Evolutionary conservation across 306 rosid species (phyloP).

Genomic region (Benincasa hispida): DNA sequence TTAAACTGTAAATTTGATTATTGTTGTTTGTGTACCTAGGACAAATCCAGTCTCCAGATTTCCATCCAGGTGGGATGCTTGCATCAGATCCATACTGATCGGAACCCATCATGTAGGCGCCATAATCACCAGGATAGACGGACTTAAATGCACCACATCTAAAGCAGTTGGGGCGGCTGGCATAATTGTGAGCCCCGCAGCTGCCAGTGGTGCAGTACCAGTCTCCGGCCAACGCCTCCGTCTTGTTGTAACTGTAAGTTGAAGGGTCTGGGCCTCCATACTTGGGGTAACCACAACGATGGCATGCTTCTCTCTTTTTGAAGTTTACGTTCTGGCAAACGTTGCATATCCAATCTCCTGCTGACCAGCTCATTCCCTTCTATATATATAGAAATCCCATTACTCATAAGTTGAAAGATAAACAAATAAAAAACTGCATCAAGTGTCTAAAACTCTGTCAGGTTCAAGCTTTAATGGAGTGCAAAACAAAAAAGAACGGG

Average conservation of each 20-base stretch:
- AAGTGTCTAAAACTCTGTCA: background rate
- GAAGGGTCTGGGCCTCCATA: conserved; percentile 83
- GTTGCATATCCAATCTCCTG: conserved; percentile 95
- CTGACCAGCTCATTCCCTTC: conserved; percentile 73
- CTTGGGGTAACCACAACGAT: conserved; percentile 74
- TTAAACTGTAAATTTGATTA: background rate
- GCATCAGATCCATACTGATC: conserved; percentile 42
- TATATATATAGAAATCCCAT: background rate
- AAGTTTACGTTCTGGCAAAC: conserved; percentile 86
- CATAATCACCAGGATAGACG: conserved; percentile 35
- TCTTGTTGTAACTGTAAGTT: conserved; percentile 41
- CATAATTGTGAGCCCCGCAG: conserved; percentile 92
- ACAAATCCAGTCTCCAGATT: conserved; percentile 92
- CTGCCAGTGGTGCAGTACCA: conserved; percentile 59
- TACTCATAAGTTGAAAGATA: background rate
- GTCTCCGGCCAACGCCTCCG: conserved; percentile 85
- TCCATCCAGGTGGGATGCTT: conserved; percentile 87
- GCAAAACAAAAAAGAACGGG: conserved; percentile 9
- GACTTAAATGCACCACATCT: conserved; percentile 50
- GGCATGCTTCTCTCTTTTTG: conserved; percentile 81
- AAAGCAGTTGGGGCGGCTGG: conserved; percentile 72
- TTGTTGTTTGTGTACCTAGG: conserved; percentile 29
- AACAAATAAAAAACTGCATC: background rate
- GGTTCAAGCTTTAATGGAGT: background rate
- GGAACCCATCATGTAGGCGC: conserved; percentile 24